Evolutionary conservation across 2,329 filamentous ascomycete species (phyloP), one percentile per base, ranked within the genome.

Genomic region (Monilinia laxa): DNA sequence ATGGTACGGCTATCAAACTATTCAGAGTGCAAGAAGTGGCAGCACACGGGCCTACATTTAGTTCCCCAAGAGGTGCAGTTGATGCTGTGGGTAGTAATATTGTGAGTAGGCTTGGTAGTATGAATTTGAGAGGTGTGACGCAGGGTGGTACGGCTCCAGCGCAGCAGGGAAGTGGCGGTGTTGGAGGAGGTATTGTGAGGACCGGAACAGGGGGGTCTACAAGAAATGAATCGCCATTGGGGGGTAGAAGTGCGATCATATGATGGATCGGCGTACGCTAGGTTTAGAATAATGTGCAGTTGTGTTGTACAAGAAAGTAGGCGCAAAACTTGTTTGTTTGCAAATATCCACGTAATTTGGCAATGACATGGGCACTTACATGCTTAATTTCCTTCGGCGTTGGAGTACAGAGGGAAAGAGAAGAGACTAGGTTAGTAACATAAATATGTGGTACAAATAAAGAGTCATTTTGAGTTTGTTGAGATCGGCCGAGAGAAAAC

Each of bases 71-170:
- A 68, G 94, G 93, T 0, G 94, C 94, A 0, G 93, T 97, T 3
- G 94, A 97, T 78, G 93, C 93, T 0, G 93, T 97, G 0, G 94
- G 94, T 0, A 94, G 90, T 78, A 94, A 93, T 71, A 87, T 97
- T 63, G 92, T 96, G 25, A 90, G 90, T 69, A 85, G 93, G 40
- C 95, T 97, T 73, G 92, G 92, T 70, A 93, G 91, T 75, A 80
- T 96, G 45, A 77, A 75, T 68, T 62, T 76, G 7, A 74, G 78
- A 28, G 73, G 74, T 66, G 70, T 71, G 12, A 68, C 65, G 28
- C 62, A 65, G 53, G 68, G 67, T 12, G 64, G 65, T 40, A 51
- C 49, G 52, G 51, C 53, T 20, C 10, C 60, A 54, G 38, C 51
- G 5, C 42, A 38, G 25, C 52, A 47, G 31, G 42, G 58, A 40